Evolutionary conservation across 2,329 filamentous ascomycete species (phyloP), one percentile per base, ranked within the genome.

Genomic region (Penicillium freii): DNA sequence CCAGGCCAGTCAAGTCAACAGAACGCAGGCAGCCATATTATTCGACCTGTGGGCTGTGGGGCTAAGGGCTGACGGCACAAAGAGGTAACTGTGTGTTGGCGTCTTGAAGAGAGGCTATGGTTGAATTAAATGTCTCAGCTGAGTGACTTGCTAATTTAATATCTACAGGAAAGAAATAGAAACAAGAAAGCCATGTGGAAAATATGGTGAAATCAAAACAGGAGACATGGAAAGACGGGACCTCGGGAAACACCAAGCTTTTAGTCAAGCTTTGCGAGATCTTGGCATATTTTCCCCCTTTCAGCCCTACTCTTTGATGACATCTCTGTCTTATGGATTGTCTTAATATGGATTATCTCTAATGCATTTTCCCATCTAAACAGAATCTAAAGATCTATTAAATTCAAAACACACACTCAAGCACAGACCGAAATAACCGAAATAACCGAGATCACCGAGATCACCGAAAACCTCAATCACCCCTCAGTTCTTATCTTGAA

Each of bases 181-280:
- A 27, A 43, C 25, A 45, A 5, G 11, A 31, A 25, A 43, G 13
- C 40, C 21, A 43, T 31, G 29, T 11, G 11, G 31, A 25, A 33
- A 36, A 10, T 10, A 13, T n/a, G 42, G 21, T 27, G 34, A 39
- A 39, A 23, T 21, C 6, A 1, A 21, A 31, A 23, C 23, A 4
- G 23, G 23, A 23, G 23, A 23, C 23, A 23, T 23, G 23, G 27
- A 31, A 4, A 31, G 29, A 15, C 31, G 25, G 34, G 23, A 23
- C 23, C 23, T 3, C 23, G 23, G 23, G 38, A 17, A 27, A 40
- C 34, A 34, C 40, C 40, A 56, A 56, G 54, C 54, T 56, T 56
- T 56, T 34, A 42, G 46, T 42, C 42, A 56, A 56, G 54, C 54
- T 56, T 56, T 56, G n/a, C 8, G 17, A 29, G 13, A 21, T 29